These are phyloP conservation scores for Raddia distichophylla DNA, from an alignment of 176 grass and related monocot species.

Conservation along the genomic window DNA sequence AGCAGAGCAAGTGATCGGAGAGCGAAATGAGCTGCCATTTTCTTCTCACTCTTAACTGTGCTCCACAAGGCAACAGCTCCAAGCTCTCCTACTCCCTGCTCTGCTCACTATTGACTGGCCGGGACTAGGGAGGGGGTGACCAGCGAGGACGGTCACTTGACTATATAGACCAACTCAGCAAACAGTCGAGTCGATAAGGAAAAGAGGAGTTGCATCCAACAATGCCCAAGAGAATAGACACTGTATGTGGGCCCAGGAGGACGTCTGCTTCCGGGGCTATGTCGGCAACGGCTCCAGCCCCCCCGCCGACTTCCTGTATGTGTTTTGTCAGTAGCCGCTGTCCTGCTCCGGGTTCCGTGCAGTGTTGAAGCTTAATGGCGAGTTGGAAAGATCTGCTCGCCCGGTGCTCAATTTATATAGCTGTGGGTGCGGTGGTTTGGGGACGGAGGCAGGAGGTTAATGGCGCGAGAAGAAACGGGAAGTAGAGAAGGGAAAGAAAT, in stretches of 20 bases:
- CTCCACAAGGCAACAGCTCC: neutral
- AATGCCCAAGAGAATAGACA: neutral
- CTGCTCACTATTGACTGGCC: neutral
- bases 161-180: conserved; percentile 24
- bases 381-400: neutral
- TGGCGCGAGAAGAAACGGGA: conserved; percentile 36
- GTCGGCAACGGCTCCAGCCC: conserved; percentile 6
- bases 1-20: conserved; percentile 42
- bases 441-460: neutral
- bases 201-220: neutral
- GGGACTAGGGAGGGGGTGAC: neutral
- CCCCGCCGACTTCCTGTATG: conserved; percentile 34
- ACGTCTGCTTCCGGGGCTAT: no score
- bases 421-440: neutral
- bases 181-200: neutral
- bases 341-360: neutral
- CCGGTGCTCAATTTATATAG: conserved; percentile 39
- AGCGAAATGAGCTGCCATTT: conserved; percentile 48
- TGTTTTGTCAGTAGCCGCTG: neutral
- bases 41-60: neutral
- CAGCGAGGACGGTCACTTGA: neutral
- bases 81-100: conserved; percentile 4
- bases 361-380: no score
- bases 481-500: conserved; percentile 50
- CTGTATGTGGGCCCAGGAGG: neutral